Conservation (phyloP, 177 flowering plant genomes). For the Vitis hybrid region DNA sequence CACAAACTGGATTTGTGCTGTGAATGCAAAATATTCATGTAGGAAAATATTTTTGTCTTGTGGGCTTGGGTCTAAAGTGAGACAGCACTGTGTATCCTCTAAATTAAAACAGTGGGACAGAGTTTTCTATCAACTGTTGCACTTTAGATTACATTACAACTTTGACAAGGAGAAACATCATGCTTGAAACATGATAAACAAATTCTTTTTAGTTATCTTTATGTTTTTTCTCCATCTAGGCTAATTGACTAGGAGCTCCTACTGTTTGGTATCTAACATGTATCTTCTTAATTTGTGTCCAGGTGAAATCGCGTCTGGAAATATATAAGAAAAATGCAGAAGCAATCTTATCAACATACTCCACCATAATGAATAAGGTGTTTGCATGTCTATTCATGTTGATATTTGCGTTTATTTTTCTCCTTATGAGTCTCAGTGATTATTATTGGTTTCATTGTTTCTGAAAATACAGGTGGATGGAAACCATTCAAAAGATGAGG, state of each 20-base stretch:
- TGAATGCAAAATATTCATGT: too few relatives aligned
- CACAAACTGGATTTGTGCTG: too few relatives aligned
- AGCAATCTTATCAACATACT: conserved; percentile 60
- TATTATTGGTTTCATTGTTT: neutral
- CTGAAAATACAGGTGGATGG: conserved; percentile 68
- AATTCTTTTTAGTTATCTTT: neutral
- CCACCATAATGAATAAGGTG: conserved; percentile 60
- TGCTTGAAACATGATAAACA: neutral
- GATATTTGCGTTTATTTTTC: neutral
- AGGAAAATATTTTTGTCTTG: too few relatives aligned
- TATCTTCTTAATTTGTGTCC: conserved; percentile 5
- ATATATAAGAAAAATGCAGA: conserved; percentile 78
- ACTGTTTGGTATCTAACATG: neutral
- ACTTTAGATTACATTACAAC: too few relatives aligned
- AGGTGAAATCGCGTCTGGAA: conserved; percentile 82
- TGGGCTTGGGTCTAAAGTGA: too few relatives aligned
- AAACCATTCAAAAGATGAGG: conserved; percentile 60
- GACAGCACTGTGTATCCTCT: too few relatives aligned
- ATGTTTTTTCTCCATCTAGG: neutral
- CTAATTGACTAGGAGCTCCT: neutral
- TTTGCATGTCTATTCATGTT: neutral
- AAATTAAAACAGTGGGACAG: too few relatives aligned
- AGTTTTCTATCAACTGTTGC: too few relatives aligned
- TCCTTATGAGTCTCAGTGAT: neutral
- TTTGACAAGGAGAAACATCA: too few relatives aligned